Evolutionary conservation across 2,329 filamentous ascomycete genomes (phyloP).

Genomic region (Apiospora rasikravindrae): DNA sequence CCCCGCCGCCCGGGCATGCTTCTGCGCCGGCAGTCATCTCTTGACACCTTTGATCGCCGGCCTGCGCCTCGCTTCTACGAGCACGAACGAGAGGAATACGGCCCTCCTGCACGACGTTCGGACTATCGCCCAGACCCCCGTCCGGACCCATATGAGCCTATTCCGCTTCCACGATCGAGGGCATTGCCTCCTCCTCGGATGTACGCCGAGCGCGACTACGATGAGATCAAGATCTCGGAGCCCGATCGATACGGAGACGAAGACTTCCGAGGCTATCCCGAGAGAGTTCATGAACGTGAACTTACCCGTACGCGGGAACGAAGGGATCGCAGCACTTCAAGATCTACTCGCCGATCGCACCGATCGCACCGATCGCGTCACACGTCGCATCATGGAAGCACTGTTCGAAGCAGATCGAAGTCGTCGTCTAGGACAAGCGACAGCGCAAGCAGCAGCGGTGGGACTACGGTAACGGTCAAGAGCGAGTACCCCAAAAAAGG

Average conservation of each 20-base stretch:
- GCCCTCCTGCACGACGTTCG: slow-evolving; percentile 56
- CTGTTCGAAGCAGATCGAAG: slow-evolving; percentile 43
- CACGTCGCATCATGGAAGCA: slow-evolving; percentile 41
- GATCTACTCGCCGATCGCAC: slow-evolving; percentile 43
- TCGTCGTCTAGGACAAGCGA: slow-evolving; percentile 48
- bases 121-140: slow-evolving; percentile 62
- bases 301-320: slow-evolving; percentile 55
- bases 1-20: slow-evolving; percentile 66
- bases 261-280: slow-evolving; percentile 67
- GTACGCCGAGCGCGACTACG: slow-evolving; percentile 62
- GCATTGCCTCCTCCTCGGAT: slow-evolving; percentile 64
- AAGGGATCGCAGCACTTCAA: slow-evolving; percentile 49
- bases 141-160: slow-evolving; percentile 60
- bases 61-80: slow-evolving; percentile 54
- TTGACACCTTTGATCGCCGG: slow-evolving; percentile 87
- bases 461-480: slow-evolving; percentile 53
- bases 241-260: slow-evolving; percentile 74
- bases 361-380: slow-evolving; percentile 26
- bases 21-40: slow-evolving; percentile 81
- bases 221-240: slow-evolving; percentile 72
- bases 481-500: slow-evolving; percentile 77
- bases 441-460: slow-evolving; percentile 52
- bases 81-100: slow-evolving; percentile 56
- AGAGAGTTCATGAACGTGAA: slow-evolving; percentile 67
- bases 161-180: slow-evolving; percentile 70